A percentile compares a stretch with the other conserved stretches of the same genome.
phyloP scores from a whole-genome alignment of 352 stramenopile genomes.

The Phytopythium aichiense region DNA sequence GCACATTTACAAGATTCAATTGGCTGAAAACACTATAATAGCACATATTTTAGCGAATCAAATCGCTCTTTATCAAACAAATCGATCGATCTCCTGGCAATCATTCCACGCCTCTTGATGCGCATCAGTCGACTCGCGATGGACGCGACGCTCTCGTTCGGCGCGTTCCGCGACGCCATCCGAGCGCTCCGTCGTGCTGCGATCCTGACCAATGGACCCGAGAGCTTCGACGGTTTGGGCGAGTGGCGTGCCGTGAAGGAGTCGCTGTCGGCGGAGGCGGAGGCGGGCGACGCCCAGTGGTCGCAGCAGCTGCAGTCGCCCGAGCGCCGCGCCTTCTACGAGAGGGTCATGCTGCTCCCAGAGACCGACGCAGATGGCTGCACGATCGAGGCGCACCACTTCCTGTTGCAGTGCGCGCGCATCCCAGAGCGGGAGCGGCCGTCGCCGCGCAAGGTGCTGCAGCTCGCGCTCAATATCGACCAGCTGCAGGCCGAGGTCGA shows the following conservation, averaged over 20 bases:
- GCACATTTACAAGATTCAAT: neutral
- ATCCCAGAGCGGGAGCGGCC: neutral
- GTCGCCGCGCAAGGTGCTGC: conserved; percentile 4
- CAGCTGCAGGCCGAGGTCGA: conserved; percentile 4
- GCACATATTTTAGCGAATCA: conserved; percentile 10
- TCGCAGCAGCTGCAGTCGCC: neutral
- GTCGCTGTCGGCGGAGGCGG: neutral
- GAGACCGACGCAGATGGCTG: neutral
- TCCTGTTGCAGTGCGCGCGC: conserved; percentile 4
- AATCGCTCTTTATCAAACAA: neutral
- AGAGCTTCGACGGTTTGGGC: neutral
- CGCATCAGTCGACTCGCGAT: neutral
- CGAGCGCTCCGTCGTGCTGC: neutral
- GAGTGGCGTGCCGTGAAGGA: conserved; percentile 1
- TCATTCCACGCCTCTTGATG: neutral
- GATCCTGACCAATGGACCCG: neutral
- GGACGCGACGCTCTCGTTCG: neutral
- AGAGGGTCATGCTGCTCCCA: neutral
- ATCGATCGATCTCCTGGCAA: neutral
- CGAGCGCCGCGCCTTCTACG: conserved; percentile 2
- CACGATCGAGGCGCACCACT: conserved; percentile 4
- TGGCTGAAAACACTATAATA: neutral
- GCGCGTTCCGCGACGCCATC: neutral
- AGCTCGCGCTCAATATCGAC: conserved; percentile 4
- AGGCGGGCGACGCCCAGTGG: conserved; percentile 2